phyloP scores from a whole-genome alignment of 495 filamentous ascomycete species.

The Copromyces sp. region DNA sequence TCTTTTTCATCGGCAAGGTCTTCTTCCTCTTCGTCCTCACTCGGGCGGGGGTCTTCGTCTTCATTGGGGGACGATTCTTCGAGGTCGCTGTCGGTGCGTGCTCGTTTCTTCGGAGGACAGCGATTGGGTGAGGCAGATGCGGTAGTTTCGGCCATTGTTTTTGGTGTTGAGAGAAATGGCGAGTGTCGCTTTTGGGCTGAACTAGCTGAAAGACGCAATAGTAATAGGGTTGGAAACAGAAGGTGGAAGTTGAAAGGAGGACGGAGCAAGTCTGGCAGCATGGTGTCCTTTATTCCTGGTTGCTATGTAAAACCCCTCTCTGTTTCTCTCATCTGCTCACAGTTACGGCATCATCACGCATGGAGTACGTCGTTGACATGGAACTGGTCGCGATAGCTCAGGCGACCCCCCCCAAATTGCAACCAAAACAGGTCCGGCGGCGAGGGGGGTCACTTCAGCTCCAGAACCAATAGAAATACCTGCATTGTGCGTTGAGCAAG shows the following conservation, averaged over 20 bases:
- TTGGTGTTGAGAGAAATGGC: background rate
- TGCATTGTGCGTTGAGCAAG: too few species aligned
- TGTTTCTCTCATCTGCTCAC: background rate
- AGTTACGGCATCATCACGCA: background rate
- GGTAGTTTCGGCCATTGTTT: background rate
- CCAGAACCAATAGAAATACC: too few species aligned
- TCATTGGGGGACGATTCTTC: background rate
- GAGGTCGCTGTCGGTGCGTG: background rate
- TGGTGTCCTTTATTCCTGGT: background rate
- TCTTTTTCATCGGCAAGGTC: background rate
- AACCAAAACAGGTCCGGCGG: background rate
- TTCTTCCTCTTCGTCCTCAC: background rate
- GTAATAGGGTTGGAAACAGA: too few species aligned
- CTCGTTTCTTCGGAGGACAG: background rate
- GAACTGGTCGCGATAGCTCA: background rate
- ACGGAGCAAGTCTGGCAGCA: background rate
- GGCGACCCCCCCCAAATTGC: background rate
- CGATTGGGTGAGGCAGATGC: background rate
- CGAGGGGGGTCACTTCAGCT: too few species aligned
- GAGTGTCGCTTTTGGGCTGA: background rate
- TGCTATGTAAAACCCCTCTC: background rate
- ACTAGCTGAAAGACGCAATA: background rate
- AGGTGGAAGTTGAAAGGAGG: background rate
- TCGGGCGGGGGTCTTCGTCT: background rate
- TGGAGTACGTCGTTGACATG: background rate